Base-by-base conservation (phyloP, 2,329 filamentous ascomycete genomes). In the Exophiala bonariae region DNA sequence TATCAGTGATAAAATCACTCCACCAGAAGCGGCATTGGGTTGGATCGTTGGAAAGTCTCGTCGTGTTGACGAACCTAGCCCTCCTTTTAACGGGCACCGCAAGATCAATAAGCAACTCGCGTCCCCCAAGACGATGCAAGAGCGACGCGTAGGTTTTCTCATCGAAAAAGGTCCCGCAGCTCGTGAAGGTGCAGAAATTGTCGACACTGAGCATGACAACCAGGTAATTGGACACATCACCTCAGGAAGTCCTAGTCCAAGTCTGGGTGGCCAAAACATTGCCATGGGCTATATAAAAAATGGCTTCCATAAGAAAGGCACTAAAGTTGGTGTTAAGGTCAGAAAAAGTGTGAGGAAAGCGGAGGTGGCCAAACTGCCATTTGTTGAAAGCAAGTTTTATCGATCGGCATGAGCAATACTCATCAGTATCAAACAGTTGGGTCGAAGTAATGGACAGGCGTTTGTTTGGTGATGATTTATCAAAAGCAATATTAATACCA, bases 251-350 rank as follows among this genome's bases (percentile, higher is more conserved):
- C 93, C 93, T 0, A 91, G 86, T 63, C 93, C 93, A 2, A 88
- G 86, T 0, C 73, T 96, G 38, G 84, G 85, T 55, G 71, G 71
- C 3, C 86, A 86, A 75, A 96, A 97, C 68, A 92, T 99, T 54
- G 90, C 92, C 47, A 99, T 99, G 93, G 93, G 85, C 0, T 96
- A 96, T 64, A 77, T 96, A 63, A 82, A 83, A 69, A 83, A 87
- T 54, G 89, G 89, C 0, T 71, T 85, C 65, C 89, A 95, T 67
- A 95, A 95, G 78, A 77, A 80, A 23, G 90, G 89, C 9, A 95
- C 89, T 1, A 85, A 92, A 71, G 73, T 96, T 5, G 79, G 83
- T 14, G 83, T 96, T 3, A 67, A 89, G 31, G 85, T 96, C 2
- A 76, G 91, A 43, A 90, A 89, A 16, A 87, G 84, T 72, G 75